A percentile compares a stretch with the other conserved stretches of the same genome.
phyloP scores from a whole-genome alignment of 2,329 filamentous ascomycete species.

The Boeremia lycopersici region DNA sequence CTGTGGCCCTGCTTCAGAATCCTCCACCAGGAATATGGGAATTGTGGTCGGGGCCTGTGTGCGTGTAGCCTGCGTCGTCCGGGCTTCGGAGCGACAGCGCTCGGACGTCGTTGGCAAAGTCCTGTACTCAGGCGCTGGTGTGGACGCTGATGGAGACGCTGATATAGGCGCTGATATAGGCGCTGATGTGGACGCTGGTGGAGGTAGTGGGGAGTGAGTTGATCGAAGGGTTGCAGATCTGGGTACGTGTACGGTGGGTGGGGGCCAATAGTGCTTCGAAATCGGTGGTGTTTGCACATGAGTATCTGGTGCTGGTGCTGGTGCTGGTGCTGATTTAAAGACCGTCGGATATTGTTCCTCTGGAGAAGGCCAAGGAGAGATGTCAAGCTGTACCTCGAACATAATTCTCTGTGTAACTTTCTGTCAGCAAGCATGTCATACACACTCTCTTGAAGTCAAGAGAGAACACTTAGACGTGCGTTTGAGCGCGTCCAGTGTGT shows the following conservation, averaged over 20 bases:
- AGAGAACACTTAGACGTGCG: slow-evolving; percentile 30
- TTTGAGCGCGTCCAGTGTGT: slow-evolving; percentile 24
- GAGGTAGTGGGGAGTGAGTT: neutral
- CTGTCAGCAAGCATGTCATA: slow-evolving; percentile 5
- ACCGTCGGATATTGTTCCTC: neutral
- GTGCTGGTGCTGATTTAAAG: neutral
- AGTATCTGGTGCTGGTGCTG: neutral
- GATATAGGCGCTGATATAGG: neutral
- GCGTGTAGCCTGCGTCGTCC: neutral
- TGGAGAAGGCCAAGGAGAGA: slow-evolving; percentile 7
- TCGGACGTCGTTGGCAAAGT: neutral
- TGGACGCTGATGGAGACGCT: neutral
- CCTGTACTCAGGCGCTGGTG: neutral
- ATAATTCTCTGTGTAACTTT: slow-evolving; percentile 2
- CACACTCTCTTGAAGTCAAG: slow-evolving; percentile 1
- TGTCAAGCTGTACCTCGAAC: slow-evolving; percentile 11
- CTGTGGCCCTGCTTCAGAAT: slow-evolving; percentile 1
- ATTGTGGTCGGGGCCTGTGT: slow-evolving; percentile 8
- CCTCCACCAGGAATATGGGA: slow-evolving; percentile 11
- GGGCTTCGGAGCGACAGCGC: neutral
- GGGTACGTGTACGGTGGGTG: neutral
- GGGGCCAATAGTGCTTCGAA: slow-evolving; percentile 13
- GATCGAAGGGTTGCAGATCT: neutral
- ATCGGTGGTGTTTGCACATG: neutral
- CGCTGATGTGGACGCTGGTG: neutral